These are phyloP conservation scores for Pistacia integerrima DNA, from an alignment of 345 rosid species.

Conservation along the genomic window DNA sequence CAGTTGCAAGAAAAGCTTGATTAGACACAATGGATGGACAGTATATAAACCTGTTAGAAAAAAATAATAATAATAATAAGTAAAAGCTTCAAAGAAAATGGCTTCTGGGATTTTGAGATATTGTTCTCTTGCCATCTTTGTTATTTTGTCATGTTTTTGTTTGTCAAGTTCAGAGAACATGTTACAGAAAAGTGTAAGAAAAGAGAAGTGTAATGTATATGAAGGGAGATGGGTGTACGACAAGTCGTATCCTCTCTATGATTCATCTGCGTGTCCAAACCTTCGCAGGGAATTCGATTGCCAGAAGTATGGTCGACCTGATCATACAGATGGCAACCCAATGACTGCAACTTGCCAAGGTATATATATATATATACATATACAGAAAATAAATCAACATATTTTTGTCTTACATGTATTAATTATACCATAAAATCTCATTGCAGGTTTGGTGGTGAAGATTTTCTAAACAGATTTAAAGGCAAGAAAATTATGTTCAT, in stretches of 20 bases:
- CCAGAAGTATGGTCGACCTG: constrained; percentile 79
- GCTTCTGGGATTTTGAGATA: constrained; percentile 16
- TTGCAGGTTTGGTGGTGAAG: constrained; percentile 55
- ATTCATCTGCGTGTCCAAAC: constrained; percentile 66
- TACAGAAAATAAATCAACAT: too few species aligned
- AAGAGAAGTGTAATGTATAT: constrained; percentile 49
- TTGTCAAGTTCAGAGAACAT: neutral
- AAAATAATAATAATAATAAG: too few species aligned
- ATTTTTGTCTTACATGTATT: too few species aligned
- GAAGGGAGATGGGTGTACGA: constrained; percentile 79
- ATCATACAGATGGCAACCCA: constrained; percentile 85
- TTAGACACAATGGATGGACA: too few species aligned
- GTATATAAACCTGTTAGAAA: too few species aligned
- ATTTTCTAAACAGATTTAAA: constrained; percentile 35
- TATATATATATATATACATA: constrained; percentile 1
- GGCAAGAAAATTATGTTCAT: constrained; percentile 64
- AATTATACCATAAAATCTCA: too few species aligned
- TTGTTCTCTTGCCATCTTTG: neutral
- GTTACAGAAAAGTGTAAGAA: neutral
- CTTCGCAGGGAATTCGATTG: constrained; percentile 84
- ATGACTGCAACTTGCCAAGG: constrained; percentile 65
- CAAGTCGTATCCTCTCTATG: constrained; percentile 63
- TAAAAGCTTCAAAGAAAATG: constrained; percentile 4
- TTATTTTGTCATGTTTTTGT: constrained; percentile 8
- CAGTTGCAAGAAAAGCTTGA: too few species aligned